These are phyloP conservation scores for Pyrenula aspistea DNA, from an alignment of 495 filamentous ascomycete genomes.

Conservation along the genomic window DNA sequence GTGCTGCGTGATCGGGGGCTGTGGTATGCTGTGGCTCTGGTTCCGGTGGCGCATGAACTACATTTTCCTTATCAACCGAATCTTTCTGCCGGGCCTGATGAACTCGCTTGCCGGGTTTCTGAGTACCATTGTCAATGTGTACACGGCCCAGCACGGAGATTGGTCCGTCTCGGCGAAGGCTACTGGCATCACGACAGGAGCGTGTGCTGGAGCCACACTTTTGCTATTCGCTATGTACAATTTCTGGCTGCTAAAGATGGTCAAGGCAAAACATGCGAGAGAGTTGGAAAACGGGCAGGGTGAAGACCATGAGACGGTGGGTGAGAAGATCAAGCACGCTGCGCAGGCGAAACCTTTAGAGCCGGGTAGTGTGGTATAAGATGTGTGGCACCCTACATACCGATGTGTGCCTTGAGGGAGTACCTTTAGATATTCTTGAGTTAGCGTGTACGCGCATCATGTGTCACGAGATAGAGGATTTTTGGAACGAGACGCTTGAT, in stretches of 20 bases:
- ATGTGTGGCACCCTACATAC: no score
- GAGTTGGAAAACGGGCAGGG: neutral
- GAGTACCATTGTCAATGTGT: slow-evolving; percentile 35
- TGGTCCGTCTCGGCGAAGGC: slow-evolving; percentile 33
- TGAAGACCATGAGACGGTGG: neutral
- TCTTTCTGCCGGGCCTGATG: slow-evolving; percentile 19
- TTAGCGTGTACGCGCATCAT: no score
- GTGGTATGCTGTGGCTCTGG: slow-evolving; percentile 11
- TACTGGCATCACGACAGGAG: slow-evolving; percentile 9
- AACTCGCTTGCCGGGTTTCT: slow-evolving; percentile 35
- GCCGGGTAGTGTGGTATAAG: neutral
- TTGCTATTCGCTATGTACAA: neutral
- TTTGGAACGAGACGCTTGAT: no score
- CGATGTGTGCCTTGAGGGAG: no score
- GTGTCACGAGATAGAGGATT: no score
- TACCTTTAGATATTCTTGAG: no score
- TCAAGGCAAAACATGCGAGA: neutral
- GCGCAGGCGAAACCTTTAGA: neutral
- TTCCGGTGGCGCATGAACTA: slow-evolving; percentile 14
- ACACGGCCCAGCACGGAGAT: slow-evolving; percentile 27
- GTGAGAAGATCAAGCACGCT: neutral
- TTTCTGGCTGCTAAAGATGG: neutral
- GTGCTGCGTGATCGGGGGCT: slow-evolving; percentile 6
- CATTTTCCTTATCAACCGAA: slow-evolving; percentile 16
- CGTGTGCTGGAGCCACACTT: neutral